phyloP scores from a whole-genome alignment of 2,329 filamentous ascomycete species.

The Ophiostoma sp. region DNA sequence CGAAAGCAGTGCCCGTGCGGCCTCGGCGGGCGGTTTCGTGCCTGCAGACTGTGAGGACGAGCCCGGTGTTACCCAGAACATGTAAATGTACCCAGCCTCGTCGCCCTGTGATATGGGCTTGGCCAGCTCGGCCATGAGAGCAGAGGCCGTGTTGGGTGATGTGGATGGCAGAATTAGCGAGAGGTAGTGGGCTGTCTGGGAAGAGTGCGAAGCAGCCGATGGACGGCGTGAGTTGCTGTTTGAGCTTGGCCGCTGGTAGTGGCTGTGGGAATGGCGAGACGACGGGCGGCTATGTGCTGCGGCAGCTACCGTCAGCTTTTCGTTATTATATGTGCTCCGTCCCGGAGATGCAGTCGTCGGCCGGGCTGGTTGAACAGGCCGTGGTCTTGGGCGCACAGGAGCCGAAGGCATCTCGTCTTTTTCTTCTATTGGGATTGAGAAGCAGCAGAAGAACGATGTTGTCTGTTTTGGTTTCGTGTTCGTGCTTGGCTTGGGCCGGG shows the following conservation, averaged over 20 bases:
- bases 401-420: constrained; percentile 37
- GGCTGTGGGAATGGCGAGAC: constrained; percentile 4
- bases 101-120: constrained; percentile 68
- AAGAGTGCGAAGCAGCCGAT: constrained; percentile 25
- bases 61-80: constrained; percentile 88
- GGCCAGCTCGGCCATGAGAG: constrained; percentile 69
- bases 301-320: neutral
- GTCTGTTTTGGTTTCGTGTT: neutral
- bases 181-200: constrained; percentile 46
- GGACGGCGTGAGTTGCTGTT: constrained; percentile 27
- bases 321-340: neutral
- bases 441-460: constrained; percentile 46
- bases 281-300: neutral
- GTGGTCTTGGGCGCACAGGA: constrained; percentile 43
- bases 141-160: constrained; percentile 61
- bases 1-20: constrained; percentile 54
- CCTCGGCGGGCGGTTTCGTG: constrained; percentile 51
- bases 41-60: constrained; percentile 48
- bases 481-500: neutral
- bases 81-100: constrained; percentile 92
- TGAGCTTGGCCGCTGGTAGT: neutral
- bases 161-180: constrained; percentile 64
- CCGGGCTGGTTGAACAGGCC: constrained; percentile 38
- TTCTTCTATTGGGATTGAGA: constrained; percentile 40
- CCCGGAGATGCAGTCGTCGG: neutral